Percentiles rank a stretch among this genome's conserved stretches.
Evolutionary conservation across 257 asterid genomes (phyloP).

Genomic region (Verbascum thapsus): DNA sequence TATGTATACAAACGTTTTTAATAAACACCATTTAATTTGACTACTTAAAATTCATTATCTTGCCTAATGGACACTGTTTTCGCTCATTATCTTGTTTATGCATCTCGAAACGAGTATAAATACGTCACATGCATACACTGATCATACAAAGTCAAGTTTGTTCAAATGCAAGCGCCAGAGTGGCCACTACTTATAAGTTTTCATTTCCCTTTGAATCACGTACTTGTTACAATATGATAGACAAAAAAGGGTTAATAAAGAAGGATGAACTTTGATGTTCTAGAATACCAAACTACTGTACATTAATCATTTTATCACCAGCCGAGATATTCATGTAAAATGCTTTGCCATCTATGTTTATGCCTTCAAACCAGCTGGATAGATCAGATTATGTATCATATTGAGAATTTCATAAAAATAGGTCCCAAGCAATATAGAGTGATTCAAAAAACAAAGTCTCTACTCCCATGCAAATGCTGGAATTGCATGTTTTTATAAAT

Average conservation of each 20-base stretch:
- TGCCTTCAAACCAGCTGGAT: neutral
- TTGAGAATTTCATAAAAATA: neutral
- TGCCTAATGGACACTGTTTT: constrained; percentile 5
- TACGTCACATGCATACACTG: neutral
- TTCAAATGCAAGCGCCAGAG: neutral
- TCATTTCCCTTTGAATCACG: neutral
- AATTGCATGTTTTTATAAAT: too few species aligned
- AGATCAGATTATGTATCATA: neutral
- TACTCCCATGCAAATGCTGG: too few species aligned
- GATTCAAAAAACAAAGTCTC: too few species aligned
- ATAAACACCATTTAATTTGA: neutral
- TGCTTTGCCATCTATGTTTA: neutral
- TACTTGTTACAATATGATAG: neutral
- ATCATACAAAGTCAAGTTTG: neutral
- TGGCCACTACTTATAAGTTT: neutral
- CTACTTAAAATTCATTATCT: neutral
- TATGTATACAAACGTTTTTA: neutral
- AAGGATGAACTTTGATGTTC: neutral
- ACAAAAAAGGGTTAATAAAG: neutral
- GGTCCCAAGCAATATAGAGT: too few species aligned
- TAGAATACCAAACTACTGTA: neutral
- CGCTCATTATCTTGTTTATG: neutral
- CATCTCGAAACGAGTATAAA: neutral
- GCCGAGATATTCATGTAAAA: neutral
- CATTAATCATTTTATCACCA: constrained; percentile 4